Percentiles rank a stretch among this genome's conserved stretches.
phyloP scores from a whole-genome alignment of 2,329 filamentous ascomycete species.

The Apiospora arundinis region DNA sequence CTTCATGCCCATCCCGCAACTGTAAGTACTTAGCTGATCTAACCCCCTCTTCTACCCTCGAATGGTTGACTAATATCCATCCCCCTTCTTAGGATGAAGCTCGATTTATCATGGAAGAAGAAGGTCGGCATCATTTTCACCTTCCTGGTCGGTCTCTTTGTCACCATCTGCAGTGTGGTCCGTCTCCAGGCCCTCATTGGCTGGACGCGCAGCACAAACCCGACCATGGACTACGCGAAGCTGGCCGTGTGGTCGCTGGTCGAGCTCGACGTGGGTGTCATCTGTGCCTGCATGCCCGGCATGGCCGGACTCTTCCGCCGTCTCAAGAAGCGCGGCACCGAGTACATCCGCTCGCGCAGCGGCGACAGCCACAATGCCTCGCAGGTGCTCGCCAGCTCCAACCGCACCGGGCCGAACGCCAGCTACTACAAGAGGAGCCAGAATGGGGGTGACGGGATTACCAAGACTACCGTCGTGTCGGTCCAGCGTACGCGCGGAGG shows the following conservation, averaged over 20 bases:
- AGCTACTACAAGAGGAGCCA: not conserved
- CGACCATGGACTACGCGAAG: constrained; percentile 23
- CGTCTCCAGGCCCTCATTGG: constrained; percentile 23
- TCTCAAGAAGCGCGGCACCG: constrained; percentile 28
- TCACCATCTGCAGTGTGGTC: constrained; percentile 26
- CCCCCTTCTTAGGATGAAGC: constrained; percentile 23
- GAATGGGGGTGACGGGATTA: constrained; percentile 21
- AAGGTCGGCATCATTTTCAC: constrained; percentile 31
- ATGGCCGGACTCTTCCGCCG: constrained; percentile 26
- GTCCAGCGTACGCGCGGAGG: constrained; percentile 23
- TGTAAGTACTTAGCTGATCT: constrained; percentile 22
- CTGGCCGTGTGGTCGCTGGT: constrained; percentile 26
- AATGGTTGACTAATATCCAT: not conserved
- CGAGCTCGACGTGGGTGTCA: constrained; percentile 27
- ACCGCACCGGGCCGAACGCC: not conserved
- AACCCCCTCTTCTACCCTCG: too few relatives aligned
- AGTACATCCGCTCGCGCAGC: constrained; percentile 28
- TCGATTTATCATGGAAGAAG: constrained; percentile 25
- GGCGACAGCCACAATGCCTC: constrained; percentile 24
- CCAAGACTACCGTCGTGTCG: constrained; percentile 26
- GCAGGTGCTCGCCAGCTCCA: constrained; percentile 3
- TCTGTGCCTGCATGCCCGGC: constrained; percentile 27
- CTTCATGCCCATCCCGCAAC: constrained; percentile 26
- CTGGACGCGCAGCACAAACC: constrained; percentile 24
- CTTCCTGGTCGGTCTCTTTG: constrained; percentile 37